A percentile compares a stretch with the other conserved stretches of the same genome.
phyloP scores from a whole-genome alignment of 1,284 basidiomycete species.

The Flammula alnicola region DNA sequence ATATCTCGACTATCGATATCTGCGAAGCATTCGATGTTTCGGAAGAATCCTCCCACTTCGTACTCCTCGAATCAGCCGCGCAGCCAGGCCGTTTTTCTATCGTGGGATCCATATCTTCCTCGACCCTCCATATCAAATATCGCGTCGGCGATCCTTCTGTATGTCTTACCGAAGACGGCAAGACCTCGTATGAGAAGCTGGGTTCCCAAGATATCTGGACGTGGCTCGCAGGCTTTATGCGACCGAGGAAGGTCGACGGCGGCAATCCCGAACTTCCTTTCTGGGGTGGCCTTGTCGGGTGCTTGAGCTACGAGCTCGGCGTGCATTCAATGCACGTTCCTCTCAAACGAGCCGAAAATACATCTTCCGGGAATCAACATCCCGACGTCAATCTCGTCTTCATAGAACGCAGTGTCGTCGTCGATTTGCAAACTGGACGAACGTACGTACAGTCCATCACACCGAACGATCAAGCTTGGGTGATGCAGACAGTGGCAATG shows the following conservation, averaged over 20 bases:
- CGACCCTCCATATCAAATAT: slow-evolving; percentile 62
- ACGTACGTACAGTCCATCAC: slow-evolving; percentile 69
- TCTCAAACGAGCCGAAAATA: slow-evolving; percentile 26
- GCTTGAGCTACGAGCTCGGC: slow-evolving; percentile 79
- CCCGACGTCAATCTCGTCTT: slow-evolving; percentile 76
- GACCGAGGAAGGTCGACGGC: slow-evolving; percentile 43
- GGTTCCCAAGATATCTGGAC: slow-evolving; percentile 63
- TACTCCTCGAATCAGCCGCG: slow-evolving; percentile 74
- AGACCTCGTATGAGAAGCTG: slow-evolving; percentile 39
- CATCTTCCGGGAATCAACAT: slow-evolving; percentile 44
- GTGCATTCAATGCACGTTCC: slow-evolving; percentile 53
- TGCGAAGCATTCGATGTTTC: slow-evolving; percentile 66
- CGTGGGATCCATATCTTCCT: slow-evolving; percentile 57
- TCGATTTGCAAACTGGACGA: slow-evolving; percentile 55
- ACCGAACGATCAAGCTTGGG: slow-evolving; percentile 62
- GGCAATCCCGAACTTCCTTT: slow-evolving; percentile 65
- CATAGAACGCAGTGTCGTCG: slow-evolving; percentile 74
- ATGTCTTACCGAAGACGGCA: slow-evolving; percentile 40
- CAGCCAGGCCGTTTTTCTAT: slow-evolving; percentile 76
- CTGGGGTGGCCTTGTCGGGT: slow-evolving; percentile 79
- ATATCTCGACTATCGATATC: slow-evolving; percentile 46
- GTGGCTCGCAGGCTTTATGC: slow-evolving; percentile 76
- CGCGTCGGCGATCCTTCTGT: slow-evolving; percentile 55
- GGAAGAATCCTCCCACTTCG: slow-evolving; percentile 66
- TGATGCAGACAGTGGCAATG: slow-evolving; percentile 42